These are phyloP conservation scores for carrot (Daucus carota) DNA, from an alignment of 129 eudicot genomes.

Conservation along the genomic window DNA sequence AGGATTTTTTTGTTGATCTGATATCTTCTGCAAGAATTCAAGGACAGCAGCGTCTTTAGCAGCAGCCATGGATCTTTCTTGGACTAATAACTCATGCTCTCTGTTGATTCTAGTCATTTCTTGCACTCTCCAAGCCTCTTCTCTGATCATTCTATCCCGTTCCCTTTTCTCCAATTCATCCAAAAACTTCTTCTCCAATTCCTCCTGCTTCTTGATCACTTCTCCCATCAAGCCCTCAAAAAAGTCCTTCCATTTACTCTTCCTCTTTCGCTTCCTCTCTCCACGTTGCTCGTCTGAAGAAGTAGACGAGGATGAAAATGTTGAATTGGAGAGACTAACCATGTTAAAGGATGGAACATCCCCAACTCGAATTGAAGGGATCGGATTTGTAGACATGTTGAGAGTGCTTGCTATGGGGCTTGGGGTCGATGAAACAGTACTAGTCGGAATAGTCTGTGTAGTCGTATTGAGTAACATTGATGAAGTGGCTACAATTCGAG, in stretches of 20 bases:
- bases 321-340: constrained; percentile 35
- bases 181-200: constrained; percentile 55
- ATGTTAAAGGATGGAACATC: background rate
- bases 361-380: constrained; percentile 13
- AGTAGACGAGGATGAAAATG: constrained; percentile 64
- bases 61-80: constrained; percentile 76
- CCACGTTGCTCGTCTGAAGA: constrained; percentile 69
- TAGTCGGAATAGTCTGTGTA: background rate
- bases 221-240: constrained; percentile 64
- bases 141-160: constrained; percentile 55
- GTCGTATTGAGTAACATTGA: background rate
- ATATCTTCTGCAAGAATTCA: constrained; percentile 52
- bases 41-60: constrained; percentile 77
- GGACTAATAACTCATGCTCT: constrained; percentile 61
- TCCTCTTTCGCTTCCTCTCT: constrained; percentile 40
- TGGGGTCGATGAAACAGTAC: constrained; percentile 14
- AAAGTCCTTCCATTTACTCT: constrained; percentile 74
- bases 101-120: constrained; percentile 61
- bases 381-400: constrained; percentile 18
- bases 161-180: constrained; percentile 72
- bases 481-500: background rate
- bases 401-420: constrained; percentile 5
- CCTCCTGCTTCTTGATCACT: constrained; percentile 76
- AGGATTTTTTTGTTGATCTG: constrained; percentile 22
- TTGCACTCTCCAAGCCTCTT: constrained; percentile 77